Conservation (phyloP, 1,139 yeast genomes). For the Debaryomyces psychrophilus region DNA sequence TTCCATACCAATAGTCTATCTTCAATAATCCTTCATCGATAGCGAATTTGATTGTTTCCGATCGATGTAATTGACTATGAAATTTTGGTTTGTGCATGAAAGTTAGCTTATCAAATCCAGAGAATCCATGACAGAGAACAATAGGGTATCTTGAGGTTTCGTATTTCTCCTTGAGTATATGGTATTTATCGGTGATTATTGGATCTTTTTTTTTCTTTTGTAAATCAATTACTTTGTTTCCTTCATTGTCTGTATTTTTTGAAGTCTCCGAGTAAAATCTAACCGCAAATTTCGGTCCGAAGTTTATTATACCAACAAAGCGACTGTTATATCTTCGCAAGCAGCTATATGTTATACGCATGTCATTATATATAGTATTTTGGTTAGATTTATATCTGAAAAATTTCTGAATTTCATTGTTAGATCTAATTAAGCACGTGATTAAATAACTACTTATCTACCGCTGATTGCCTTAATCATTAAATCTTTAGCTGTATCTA, state of each 20-base stretch:
- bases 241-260: not conserved
- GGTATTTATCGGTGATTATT: slow-evolving; percentile 17
- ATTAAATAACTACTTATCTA: slow-evolving; percentile 16
- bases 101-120: slow-evolving; percentile 71
- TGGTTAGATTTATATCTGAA: not conserved
- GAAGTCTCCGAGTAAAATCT: not conserved
- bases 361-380: not conserved
- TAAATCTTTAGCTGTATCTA: slow-evolving; percentile 62
- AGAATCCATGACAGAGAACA: slow-evolving; percentile 80
- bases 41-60: slow-evolving; percentile 18
- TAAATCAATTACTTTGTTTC: slow-evolving; percentile 7
- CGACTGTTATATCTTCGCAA: not conserved
- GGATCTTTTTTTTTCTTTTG: slow-evolving; percentile 7
- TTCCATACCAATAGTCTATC: slow-evolving; percentile 82
- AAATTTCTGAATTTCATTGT: not conserved
- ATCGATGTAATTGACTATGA: slow-evolving; percentile 3
- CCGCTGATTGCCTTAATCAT: slow-evolving; percentile 42
- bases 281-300: not conserved
- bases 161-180: slow-evolving; percentile 26
- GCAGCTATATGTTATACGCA: not conserved
- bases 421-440: slow-evolving; percentile 7
- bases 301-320: not conserved
- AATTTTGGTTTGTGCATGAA: slow-evolving; percentile 37
- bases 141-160: slow-evolving; percentile 58
- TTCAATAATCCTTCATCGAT: slow-evolving; percentile 36